Evolutionary conservation across 805 yeast genomes (phyloP).

Genomic region (Candida koratica): DNA sequence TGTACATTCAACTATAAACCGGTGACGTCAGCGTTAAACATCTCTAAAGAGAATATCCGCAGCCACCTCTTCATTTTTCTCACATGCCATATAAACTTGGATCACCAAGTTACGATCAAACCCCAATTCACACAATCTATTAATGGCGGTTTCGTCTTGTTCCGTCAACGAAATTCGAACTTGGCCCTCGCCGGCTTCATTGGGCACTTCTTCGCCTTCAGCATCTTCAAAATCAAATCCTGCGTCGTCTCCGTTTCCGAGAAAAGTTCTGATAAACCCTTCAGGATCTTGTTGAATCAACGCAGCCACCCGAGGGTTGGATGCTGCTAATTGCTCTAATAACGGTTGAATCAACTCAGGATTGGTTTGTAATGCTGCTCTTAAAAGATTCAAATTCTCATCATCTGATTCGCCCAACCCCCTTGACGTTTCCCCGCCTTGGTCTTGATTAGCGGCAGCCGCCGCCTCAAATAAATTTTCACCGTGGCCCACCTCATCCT

Average conservation of each 20-base stretch:
- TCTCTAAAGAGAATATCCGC: conserved; percentile 80
- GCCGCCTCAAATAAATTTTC: conserved; percentile 57
- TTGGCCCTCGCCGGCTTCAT: conserved; percentile 34
- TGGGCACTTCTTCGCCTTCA: conserved; percentile 29
- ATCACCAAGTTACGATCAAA: conserved; percentile 83
- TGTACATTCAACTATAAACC: neutral
- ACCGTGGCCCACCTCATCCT: conserved; percentile 28
- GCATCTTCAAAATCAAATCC: conserved; percentile 37
- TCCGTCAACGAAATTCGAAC: conserved; percentile 63
- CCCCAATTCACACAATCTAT: conserved; percentile 86
- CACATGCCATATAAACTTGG: conserved; percentile 96
- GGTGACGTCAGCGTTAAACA: conserved; percentile 19
- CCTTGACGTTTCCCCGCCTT: conserved; percentile 15
- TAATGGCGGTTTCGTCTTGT: conserved; percentile 86
- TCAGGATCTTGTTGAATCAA: conserved; percentile 86
- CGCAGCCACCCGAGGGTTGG: conserved; percentile 81
- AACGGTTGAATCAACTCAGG: conserved; percentile 86
- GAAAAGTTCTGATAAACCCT: conserved; percentile 69
- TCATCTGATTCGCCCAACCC: conserved; percentile 38
- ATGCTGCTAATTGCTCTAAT: conserved; percentile 72
- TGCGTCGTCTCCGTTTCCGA: conserved; percentile 55
- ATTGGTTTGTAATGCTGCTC: conserved; percentile 75
- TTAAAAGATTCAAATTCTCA: conserved; percentile 50
- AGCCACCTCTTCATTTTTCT: conserved; percentile 93
- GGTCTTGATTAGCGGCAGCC: conserved; percentile 25